A percentile compares a stretch with the other conserved stretches of the same genome.
Evolutionary conservation across 73 alveolate genomes (phyloP).

Genomic region (Paramecium biaurelia): DNA sequence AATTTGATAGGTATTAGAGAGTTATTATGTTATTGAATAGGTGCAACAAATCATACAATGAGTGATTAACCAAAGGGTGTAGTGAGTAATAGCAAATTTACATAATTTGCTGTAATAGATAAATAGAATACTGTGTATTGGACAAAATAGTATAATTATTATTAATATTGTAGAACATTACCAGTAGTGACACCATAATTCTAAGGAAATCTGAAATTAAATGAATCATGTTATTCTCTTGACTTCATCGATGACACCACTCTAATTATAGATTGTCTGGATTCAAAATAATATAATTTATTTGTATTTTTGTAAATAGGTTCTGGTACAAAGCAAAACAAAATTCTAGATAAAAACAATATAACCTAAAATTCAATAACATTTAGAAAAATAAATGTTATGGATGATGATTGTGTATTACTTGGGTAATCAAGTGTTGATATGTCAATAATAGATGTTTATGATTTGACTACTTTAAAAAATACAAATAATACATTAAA

Average conservation of each 20-base stretch:
- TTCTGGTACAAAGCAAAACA: not conserved
- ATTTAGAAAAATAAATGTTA: not conserved
- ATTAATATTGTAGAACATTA: not conserved
- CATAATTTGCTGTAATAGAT: not conserved
- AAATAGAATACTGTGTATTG: not conserved
- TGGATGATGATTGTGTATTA: not conserved
- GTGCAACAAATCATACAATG: not conserved
- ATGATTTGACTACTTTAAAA: not conserved
- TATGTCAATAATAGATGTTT: not conserved
- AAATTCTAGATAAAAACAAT: not conserved
- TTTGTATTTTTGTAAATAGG: not conserved
- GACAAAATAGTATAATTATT: not conserved
- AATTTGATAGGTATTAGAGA: not conserved
- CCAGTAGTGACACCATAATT: not conserved
- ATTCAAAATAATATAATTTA: not conserved
- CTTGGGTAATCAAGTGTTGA: not conserved
- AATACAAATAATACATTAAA: not conserved
- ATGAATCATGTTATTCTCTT: not conserved
- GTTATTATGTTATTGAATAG: not conserved
- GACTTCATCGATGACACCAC: constrained; percentile 7
- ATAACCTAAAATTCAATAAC: not conserved
- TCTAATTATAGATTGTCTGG: not conserved
- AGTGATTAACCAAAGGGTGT: not conserved
- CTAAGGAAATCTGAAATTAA: not conserved
- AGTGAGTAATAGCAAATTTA: not conserved